Evolutionary conservation across 2,329 filamentous ascomycete genomes (phyloP), one percentile per base, ranked within the genome.

Genomic region (Hymenoscyphus fructigenus): DNA sequence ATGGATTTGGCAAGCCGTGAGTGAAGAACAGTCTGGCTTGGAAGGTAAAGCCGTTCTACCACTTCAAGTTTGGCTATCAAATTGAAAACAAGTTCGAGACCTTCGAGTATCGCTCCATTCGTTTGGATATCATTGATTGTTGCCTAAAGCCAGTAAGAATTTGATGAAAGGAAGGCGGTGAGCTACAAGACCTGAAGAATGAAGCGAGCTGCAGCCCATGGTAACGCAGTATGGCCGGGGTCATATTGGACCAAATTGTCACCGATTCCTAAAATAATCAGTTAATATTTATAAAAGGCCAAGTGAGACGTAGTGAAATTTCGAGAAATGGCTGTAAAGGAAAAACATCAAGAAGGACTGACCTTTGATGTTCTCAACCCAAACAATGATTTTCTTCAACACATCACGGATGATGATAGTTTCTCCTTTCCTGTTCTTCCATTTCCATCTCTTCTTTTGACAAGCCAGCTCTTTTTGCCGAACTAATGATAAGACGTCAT

Each of bases 161-260:
- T 47, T 3, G 6, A 10, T 47, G 15, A 7, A 20, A 23, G 17
- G 44, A 9, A 20, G 23, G 7, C 6, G 15, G n/a, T 6, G n/a
- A 23, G 17, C n/a, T 23, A 1, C 5, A n/a, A 47, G 5, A 47
- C 44, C n/a, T 47, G 44, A 6, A 47, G n/a, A 55, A 67, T 10
- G 17, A 68, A 64, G 29, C 66, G 53, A 2, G 65, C 63, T 1
- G 56, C 59, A 34, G 66, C 66, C 68, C 68, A 69, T 15, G 66
- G 68, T 20, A 69, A 41, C 20, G 68, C 62, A 23, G 61, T 60
- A 63, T 69, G 67, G 14, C 20, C 63, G 15, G 67, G 65, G 41
- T 69, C 65, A 53, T 64, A 69, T 20, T 65, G 60, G 17, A 64
- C 61, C 23, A 64, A 60, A 9, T 26, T 58, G 61, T 69, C 65